These are phyloP conservation scores for Pyropia yezoensis DNA, from an alignment of 23 red algal species.

Conservation along the genomic window DNA sequence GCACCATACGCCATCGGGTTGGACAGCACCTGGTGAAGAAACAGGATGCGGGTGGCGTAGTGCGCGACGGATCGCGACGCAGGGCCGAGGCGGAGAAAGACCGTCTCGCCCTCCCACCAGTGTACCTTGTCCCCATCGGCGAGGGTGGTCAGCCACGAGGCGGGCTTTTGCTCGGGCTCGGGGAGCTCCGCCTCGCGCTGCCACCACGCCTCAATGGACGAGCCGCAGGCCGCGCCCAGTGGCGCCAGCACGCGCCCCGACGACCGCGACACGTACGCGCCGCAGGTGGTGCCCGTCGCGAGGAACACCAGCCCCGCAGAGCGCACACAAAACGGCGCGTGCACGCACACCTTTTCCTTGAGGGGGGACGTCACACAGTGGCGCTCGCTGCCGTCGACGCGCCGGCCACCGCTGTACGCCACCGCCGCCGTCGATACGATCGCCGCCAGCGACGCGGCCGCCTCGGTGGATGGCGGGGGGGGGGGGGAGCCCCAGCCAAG, in stretches of 20 bases:
- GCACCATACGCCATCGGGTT: slow-evolving; percentile 20
- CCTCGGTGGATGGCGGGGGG: too few species aligned
- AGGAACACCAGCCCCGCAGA: slow-evolving; percentile 22
- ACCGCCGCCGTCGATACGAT: too few species aligned
- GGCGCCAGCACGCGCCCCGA: slow-evolving; percentile 12
- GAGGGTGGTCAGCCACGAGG: slow-evolving; percentile 6
- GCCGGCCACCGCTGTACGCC: too few species aligned
- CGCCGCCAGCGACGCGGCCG: too few species aligned
- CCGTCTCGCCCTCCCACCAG: slow-evolving; percentile 46
- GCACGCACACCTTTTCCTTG: slow-evolving; percentile 34
- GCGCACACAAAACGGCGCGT: slow-evolving; percentile 41
- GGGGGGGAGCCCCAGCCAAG: too few species aligned
- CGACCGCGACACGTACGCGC: slow-evolving; percentile 16
- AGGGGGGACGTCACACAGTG: too few species aligned
- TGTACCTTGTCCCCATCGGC: slow-evolving; percentile 6
- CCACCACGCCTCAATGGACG: slow-evolving; percentile 8
- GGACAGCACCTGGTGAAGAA: slow-evolving; percentile 30
- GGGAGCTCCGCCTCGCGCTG: slow-evolving; percentile 24
- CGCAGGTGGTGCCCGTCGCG: slow-evolving; percentile 22
- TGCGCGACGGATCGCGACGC: slow-evolving; percentile 22
- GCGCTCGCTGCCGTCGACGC: too few species aligned
- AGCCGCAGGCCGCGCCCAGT: too few species aligned
- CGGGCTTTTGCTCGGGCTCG: slow-evolving; percentile 25
- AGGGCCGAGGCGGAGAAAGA: slow-evolving; percentile 15
- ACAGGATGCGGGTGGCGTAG: slow-evolving; percentile 19